Conservation (phyloP, 257 asterid genomes). For the Nicotiana noctiflora region DNA sequence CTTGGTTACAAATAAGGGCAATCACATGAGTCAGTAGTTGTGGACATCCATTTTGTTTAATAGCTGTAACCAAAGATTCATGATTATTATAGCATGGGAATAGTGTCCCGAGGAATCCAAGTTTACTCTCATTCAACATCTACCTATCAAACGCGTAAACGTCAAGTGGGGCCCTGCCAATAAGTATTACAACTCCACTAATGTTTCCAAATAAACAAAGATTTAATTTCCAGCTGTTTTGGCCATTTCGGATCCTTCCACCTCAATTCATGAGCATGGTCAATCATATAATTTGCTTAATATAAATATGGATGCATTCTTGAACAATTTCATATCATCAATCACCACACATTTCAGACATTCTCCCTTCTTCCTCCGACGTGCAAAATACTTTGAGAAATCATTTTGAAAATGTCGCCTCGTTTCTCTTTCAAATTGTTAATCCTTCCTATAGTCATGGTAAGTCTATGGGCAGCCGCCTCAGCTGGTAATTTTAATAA, state of each 20-base stretch:
- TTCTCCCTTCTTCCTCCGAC: neutral
- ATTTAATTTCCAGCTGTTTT: neutral
- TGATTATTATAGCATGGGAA: neutral
- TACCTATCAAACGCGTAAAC: neutral
- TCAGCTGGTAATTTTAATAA: constrained; percentile 40
- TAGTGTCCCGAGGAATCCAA: neutral
- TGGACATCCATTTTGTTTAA: neutral
- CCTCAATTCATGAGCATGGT: neutral
- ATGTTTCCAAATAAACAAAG: too few species aligned
- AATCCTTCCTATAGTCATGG: constrained; percentile 11
- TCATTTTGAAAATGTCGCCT: neutral
- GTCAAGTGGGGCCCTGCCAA: neutral
- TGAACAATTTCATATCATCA: neutral
- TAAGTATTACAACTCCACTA: neutral
- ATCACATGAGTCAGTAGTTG: neutral
- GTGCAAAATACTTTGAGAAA: neutral
- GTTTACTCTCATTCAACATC: neutral
- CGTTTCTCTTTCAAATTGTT: constrained; percentile 5
- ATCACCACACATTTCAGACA: neutral
- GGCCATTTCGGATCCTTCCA: neutral
- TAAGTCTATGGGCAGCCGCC: constrained; percentile 25
- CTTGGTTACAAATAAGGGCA: neutral
- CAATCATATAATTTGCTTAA: neutral
- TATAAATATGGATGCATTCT: neutral
- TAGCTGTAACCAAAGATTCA: neutral